Conservation (phyloP, 306 rosid species). For the Rosa multiflora region DNA sequence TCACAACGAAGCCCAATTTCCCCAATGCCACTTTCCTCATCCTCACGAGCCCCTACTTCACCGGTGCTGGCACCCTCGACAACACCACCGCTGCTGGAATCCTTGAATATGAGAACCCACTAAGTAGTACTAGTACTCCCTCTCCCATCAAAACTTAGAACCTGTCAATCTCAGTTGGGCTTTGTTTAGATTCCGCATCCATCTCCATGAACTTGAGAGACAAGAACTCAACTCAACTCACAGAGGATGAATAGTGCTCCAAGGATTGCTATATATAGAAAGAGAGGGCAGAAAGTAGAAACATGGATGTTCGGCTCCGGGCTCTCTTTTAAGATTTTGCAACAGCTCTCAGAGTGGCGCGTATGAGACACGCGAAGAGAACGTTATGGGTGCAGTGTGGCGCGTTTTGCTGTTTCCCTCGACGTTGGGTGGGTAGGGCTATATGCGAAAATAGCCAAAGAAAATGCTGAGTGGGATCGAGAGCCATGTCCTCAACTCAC, state of each 20-base stretch:
- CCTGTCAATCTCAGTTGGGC: conserved; percentile 49
- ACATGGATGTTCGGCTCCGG: background rate
- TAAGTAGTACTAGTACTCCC: background rate
- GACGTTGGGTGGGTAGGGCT: background rate
- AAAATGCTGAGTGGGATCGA: background rate
- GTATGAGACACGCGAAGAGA: conserved; percentile 15
- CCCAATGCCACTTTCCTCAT: conserved; percentile 70
- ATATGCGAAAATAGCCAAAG: background rate
- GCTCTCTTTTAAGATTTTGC: background rate
- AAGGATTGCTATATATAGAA: background rate
- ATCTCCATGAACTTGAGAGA: conserved; percentile 27
- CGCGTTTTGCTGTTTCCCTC: background rate
- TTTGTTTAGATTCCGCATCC: conserved; percentile 24
- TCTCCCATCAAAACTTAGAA: conserved; percentile 20
- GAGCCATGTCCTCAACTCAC: background rate
- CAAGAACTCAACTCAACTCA: background rate
- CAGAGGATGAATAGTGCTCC: background rate
- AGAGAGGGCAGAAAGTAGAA: background rate
- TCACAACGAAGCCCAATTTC: conserved; percentile 47
- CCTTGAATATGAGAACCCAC: conserved; percentile 54
- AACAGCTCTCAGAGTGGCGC: conserved; percentile 18
- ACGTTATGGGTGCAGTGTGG: background rate
- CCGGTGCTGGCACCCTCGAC: conserved; percentile 61
- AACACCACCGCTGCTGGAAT: conserved; percentile 67
- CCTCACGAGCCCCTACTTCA: conserved; percentile 57